These are phyloP conservation scores for Wakefieldia striispora DNA, from an alignment of 768 basidiomycete species.

Conservation along the genomic window DNA sequence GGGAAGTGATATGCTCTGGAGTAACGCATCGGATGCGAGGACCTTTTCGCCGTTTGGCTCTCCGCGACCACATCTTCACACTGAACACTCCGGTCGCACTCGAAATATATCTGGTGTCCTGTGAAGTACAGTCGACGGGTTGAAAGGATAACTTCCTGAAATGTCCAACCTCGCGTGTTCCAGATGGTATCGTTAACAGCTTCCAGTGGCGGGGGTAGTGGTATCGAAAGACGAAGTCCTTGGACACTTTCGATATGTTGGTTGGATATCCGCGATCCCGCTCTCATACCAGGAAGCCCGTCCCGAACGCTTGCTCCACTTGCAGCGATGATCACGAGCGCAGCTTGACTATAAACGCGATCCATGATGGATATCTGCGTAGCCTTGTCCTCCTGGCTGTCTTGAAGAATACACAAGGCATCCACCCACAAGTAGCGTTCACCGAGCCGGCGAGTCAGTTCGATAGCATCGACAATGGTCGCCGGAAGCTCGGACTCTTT, in stretches of 20 bases:
- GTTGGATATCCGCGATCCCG: constrained; percentile 7
- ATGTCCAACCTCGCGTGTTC: constrained; percentile 25
- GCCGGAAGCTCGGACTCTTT: constrained; percentile 5
- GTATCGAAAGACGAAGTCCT: constrained; percentile 20
- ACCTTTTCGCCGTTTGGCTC: background rate
- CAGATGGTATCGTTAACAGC: constrained; percentile 9
- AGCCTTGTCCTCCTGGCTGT: constrained; percentile 16
- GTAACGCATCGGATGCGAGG: constrained; percentile 9
- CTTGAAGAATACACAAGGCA: constrained; percentile 24
- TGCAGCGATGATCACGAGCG: constrained; percentile 20
- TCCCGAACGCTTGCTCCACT: constrained; percentile 8
- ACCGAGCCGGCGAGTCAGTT: constrained; percentile 13
- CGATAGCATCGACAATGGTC: constrained; percentile 23
- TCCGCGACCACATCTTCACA: constrained; percentile 24
- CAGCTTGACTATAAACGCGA: constrained; percentile 15
- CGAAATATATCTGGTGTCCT: constrained; percentile 20
- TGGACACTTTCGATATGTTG: constrained; percentile 21
- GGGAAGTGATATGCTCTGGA: background rate
- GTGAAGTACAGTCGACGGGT: constrained; percentile 23
- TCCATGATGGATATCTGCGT: constrained; percentile 20
- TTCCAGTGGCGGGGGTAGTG: constrained; percentile 13
- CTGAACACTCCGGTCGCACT: constrained; percentile 20
- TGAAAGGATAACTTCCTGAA: constrained; percentile 20
- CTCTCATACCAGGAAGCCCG: constrained; percentile 12
- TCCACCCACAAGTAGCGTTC: constrained; percentile 28